Evolutionary conservation across 176 grass and related monocot genomes (phyloP).

Genomic region (Ampelocalamus luodianensis): DNA sequence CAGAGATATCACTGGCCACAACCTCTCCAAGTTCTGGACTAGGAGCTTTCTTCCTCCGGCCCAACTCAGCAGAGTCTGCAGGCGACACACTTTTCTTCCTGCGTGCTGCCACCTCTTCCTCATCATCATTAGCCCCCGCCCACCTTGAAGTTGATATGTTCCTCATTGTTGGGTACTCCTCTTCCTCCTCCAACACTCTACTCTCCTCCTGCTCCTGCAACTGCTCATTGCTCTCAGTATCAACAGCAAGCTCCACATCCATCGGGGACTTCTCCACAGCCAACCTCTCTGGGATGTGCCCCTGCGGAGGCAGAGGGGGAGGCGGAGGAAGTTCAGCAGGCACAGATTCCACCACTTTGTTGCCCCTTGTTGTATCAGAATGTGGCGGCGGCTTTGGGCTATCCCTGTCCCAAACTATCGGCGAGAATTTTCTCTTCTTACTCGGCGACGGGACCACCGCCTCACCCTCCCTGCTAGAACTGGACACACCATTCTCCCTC

Average conservation of each 20-base stretch:
- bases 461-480: slow-evolving; percentile 46
- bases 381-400: slow-evolving; percentile 41
- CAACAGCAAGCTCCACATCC: slow-evolving; percentile 51
- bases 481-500: slow-evolving; percentile 49
- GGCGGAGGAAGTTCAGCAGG: slow-evolving; percentile 59
- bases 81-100: slow-evolving; percentile 50
- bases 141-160: slow-evolving; percentile 93
- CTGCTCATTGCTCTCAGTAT: slow-evolving; percentile 34
- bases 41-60: slow-evolving; percentile 50
- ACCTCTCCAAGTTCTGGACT: slow-evolving; percentile 92
- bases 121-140: slow-evolving; percentile 71
- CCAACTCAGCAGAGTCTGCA: slow-evolving; percentile 37
- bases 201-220: slow-evolving; percentile 30
- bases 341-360: slow-evolving; percentile 25
- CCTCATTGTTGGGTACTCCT: slow-evolving; percentile 58
- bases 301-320: slow-evolving; percentile 48
- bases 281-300: slow-evolving; percentile 28
- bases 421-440: slow-evolving; percentile 93
- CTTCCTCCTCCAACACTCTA: slow-evolving; percentile 66
- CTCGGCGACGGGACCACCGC: slow-evolving; percentile 16
- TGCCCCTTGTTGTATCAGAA: slow-evolving; percentile 36
- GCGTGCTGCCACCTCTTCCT: slow-evolving; percentile 38
- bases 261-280: slow-evolving; percentile 40
- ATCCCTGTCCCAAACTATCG: slow-evolving; percentile 94
- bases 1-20: slow-evolving; percentile 70